Conservation (phyloP, 2,329 filamentous ascomycete genomes). For the Trichothecium roseum region DNA sequence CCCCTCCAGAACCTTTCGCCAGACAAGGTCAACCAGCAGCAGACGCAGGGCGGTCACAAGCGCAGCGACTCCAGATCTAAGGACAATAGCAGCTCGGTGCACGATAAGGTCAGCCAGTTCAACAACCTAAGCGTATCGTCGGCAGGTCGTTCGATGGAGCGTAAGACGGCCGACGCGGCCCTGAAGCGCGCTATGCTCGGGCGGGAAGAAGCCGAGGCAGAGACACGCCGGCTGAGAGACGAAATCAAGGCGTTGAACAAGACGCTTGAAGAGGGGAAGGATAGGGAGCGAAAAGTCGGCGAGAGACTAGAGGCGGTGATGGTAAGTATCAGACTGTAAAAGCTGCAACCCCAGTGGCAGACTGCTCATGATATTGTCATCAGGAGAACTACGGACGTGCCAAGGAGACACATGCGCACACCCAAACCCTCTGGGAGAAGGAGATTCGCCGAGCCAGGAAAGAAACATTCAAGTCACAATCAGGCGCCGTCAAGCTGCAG, state of each 20-base stretch:
- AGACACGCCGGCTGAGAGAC: constrained; percentile 52
- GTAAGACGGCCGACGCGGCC: constrained; percentile 55
- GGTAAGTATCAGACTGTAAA: constrained; percentile 34
- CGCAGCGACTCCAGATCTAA: constrained; percentile 27
- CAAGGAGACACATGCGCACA: constrained; percentile 59
- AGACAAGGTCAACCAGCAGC: constrained; percentile 50
- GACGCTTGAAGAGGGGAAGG: constrained; percentile 53
- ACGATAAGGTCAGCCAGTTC: constrained; percentile 62
- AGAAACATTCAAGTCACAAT: constrained; percentile 67
- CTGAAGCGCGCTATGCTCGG: constrained; percentile 57
- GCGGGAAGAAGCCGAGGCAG: constrained; percentile 61
- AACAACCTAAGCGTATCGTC: constrained; percentile 55
- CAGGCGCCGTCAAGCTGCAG: constrained; percentile 57
- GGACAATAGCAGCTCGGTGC: constrained; percentile 52
- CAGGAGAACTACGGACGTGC: constrained; percentile 61
- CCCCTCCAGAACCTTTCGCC: constrained; percentile 53
- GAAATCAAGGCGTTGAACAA: constrained; percentile 45
- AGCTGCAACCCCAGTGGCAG: not conserved
- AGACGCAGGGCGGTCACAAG: constrained; percentile 25
- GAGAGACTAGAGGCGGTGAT: constrained; percentile 59
- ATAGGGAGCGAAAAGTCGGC: constrained; percentile 54
- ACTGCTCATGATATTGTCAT: constrained; percentile 5
- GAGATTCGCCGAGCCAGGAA: constrained; percentile 60
- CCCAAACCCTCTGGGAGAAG: constrained; percentile 61
- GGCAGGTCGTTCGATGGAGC: constrained; percentile 50